Evolutionary conservation across 306 rosid species (phyloP).

Genomic region (Quercus glauca): DNA sequence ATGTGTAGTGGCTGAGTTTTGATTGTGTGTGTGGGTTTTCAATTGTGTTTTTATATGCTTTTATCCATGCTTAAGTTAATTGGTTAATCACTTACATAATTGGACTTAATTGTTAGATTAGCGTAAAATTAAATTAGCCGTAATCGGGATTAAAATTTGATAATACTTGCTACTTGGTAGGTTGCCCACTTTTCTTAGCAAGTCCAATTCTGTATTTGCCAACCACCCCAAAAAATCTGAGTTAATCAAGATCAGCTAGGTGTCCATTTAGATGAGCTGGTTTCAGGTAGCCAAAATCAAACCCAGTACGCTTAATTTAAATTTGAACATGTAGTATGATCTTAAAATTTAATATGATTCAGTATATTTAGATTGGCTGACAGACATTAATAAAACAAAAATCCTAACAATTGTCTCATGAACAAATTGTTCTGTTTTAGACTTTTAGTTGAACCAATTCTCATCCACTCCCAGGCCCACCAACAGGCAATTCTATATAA

Average conservation of each 20-base stretch:
- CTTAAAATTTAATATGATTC: not conserved
- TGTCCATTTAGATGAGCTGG: not conserved
- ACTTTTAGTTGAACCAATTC: not conserved
- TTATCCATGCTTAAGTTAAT: too few relatives aligned
- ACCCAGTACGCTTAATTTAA: not conserved
- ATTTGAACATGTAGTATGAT: not conserved
- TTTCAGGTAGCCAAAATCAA: not conserved
- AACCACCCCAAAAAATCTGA: not conserved
- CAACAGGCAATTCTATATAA: not conserved
- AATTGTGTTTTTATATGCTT: too few relatives aligned
- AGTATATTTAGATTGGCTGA: not conserved
- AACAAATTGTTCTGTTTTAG: not conserved
- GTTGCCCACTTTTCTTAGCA: too few relatives aligned
- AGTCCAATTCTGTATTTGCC: not conserved
- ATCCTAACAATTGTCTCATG: not conserved
- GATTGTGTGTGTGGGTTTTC: too few relatives aligned
- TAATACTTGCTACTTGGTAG: too few relatives aligned
- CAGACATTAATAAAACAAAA: not conserved
- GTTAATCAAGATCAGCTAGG: not conserved
- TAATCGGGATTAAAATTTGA: too few relatives aligned
- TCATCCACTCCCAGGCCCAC: not conserved
- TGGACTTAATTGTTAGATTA: too few relatives aligned
- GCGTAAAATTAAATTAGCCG: too few relatives aligned
- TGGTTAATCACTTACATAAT: too few relatives aligned
- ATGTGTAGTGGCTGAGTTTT: too few relatives aligned